phyloP scores from a whole-genome alignment of 2,329 filamentous ascomycete genomes.

The Aurifilum marmelostoma region DNA sequence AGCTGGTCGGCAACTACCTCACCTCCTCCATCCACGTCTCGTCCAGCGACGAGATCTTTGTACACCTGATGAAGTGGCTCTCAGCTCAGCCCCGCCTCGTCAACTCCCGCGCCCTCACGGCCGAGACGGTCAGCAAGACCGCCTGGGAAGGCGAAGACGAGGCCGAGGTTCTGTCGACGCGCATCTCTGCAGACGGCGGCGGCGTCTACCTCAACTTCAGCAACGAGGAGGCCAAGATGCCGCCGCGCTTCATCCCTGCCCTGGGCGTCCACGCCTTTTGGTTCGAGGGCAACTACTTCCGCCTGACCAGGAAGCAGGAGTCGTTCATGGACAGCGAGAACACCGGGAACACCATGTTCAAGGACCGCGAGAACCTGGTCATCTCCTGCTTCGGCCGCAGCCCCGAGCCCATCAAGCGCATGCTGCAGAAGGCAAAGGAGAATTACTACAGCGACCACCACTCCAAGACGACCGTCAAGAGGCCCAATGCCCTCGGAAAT shows the following conservation, averaged over 20 bases:
- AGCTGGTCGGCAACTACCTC: constrained; percentile 49
- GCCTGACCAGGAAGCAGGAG: constrained; percentile 50
- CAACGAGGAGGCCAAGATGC: constrained; percentile 57
- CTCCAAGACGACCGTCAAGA: constrained; percentile 62
- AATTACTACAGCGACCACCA: constrained; percentile 56
- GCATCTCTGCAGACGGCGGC: constrained; percentile 44
- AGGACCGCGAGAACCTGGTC: constrained; percentile 55
- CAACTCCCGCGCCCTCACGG: constrained; percentile 56
- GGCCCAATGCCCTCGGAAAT: constrained; percentile 51
- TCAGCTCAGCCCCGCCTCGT: constrained; percentile 55
- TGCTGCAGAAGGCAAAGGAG: constrained; percentile 57
- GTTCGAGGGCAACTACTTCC: constrained; percentile 56
- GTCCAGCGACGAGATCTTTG: constrained; percentile 61
- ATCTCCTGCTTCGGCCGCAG: constrained; percentile 60
- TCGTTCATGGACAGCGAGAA: constrained; percentile 43
- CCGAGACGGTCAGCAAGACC: constrained; percentile 57
- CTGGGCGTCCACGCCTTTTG: constrained; percentile 58
- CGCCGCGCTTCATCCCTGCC: constrained; percentile 58
- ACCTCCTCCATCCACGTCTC: constrained; percentile 57
- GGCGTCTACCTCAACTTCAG: constrained; percentile 62
- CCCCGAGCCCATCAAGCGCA: constrained; percentile 57
- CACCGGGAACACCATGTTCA: constrained; percentile 43
- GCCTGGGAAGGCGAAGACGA: constrained; percentile 62
- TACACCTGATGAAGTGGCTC: constrained; percentile 62
- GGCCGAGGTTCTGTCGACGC: constrained; percentile 42